Base-by-base conservation (phyloP, 2,329 filamentous ascomycete species). In the Tolypocladium album region DNA sequence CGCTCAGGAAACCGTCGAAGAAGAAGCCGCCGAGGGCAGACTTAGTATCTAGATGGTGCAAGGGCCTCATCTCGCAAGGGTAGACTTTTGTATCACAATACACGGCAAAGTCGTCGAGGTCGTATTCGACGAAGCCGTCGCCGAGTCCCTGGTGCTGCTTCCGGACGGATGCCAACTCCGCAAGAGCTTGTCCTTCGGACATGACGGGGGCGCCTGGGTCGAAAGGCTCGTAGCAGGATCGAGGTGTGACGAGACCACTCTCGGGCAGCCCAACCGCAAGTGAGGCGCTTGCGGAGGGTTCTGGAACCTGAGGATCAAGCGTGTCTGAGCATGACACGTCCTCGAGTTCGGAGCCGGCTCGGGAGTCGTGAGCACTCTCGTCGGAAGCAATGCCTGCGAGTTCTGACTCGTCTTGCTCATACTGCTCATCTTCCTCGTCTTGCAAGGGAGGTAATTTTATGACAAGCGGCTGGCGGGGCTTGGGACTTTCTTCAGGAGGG, bases 1-100 rank as follows among this genome's bases (percentile, higher is more conserved):
- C 60, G 11, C 75, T 79, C 0, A 92, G 68, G 0, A 81, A 67
- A 0, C 88, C 88, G 63, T 89, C 84, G 43, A 90, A 83, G 55
- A 75, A 82, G 58, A 84, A 78, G 5, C 62, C 66, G 20, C 67
- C 69, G 45, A 70, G 72, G 0, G 68, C 74, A 0, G 13, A 17
- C 27, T 65, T 69, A 1, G 74, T 76, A 3, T 77, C 71, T 0
- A 88, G 73, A 11, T 81, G 71, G 27, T 88, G 78, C 0, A 88
- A 71, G 0, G 82, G 73, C 6, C 78, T 73, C 67, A 89, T 77
- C 62, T 88, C 83, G 56, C 72, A 67, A 0, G 72, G 71, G 58
- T 78, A 75, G 0, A 62, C 36, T 0, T 52, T 31, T 0, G 65
- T 63, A 55, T 78, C 67, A 31, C 77, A 70, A 65, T 88, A 89